phyloP scores from a whole-genome alignment of 805 yeast genomes.

The Ogataea neopini region DNA sequence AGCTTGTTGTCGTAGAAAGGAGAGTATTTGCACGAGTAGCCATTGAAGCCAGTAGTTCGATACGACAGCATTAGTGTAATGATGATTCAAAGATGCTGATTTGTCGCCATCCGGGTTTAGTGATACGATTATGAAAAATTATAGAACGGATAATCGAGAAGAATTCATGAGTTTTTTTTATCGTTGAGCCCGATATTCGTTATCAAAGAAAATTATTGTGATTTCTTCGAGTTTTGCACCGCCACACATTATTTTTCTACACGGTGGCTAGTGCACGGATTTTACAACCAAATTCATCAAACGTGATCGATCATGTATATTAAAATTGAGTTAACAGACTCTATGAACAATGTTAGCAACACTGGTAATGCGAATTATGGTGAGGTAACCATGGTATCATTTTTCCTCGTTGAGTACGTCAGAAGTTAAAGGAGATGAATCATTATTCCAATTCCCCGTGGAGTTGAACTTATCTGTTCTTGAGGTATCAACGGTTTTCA shows the following conservation, averaged over 20 bases:
- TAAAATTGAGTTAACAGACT: too few relatives aligned
- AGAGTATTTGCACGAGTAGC: constrained; percentile 84
- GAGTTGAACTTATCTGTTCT: constrained; percentile 25
- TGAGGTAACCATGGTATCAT: constrained; percentile 2
- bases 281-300: too few relatives aligned
- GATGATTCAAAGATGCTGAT: too few relatives aligned
- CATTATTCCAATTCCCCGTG: constrained; percentile 23
- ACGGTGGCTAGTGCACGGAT: too few relatives aligned
- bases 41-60: constrained; percentile 79
- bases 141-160: background rate
- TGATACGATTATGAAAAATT: background rate
- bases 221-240: too few relatives aligned
- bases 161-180: background rate
- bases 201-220: background rate
- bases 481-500: constrained; percentile 23
- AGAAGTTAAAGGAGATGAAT: constrained; percentile 33
- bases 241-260: too few relatives aligned
- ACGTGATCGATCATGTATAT: too few relatives aligned
- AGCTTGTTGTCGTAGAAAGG: constrained; percentile 88
- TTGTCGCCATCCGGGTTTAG: background rate
- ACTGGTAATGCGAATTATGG: background rate
- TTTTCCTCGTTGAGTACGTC: constrained; percentile 17
- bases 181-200: constrained; percentile 1
- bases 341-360: background rate
- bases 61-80: constrained; percentile 60